Evolutionary conservation across 768 basidiomycete species (phyloP).

Genomic region (Crepidotus variabilis): DNA sequence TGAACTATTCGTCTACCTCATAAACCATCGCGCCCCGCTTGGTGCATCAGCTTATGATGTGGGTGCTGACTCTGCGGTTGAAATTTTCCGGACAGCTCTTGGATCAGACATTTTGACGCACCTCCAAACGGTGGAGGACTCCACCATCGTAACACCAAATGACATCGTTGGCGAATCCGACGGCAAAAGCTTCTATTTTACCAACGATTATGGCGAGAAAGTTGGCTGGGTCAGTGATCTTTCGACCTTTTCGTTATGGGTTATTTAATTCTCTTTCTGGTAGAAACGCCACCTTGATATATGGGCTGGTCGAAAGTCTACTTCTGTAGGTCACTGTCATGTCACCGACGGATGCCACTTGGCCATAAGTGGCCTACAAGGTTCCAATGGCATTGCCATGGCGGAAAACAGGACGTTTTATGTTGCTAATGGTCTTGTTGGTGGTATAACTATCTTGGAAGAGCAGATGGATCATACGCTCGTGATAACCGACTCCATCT

Average conservation of each 20-base stretch:
- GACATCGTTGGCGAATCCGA: slow-evolving; percentile 66
- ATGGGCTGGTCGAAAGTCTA: slow-evolving; percentile 26
- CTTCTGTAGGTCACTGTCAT: slow-evolving; percentile 66
- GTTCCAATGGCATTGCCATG: slow-evolving; percentile 60
- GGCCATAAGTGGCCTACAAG: slow-evolving; percentile 45
- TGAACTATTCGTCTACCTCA: slow-evolving; percentile 59
- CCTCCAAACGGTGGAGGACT: slow-evolving; percentile 54
- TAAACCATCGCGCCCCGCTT: slow-evolving; percentile 64
- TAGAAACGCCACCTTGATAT: not conserved
- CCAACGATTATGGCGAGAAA: slow-evolving; percentile 62
- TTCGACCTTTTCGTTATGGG: not conserved
- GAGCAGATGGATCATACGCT: slow-evolving; percentile 56
- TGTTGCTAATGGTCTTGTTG: slow-evolving; percentile 43
- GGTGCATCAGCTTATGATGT: slow-evolving; percentile 30
- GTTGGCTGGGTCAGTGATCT: slow-evolving; percentile 42
- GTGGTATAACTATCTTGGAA: slow-evolving; percentile 52
- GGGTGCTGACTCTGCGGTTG: slow-evolving; percentile 72
- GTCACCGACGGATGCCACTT: slow-evolving; percentile 56
- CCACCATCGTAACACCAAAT: slow-evolving; percentile 61
- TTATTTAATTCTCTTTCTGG: not conserved
- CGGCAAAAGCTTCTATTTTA: slow-evolving; percentile 63
- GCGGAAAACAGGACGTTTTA: slow-evolving; percentile 63
- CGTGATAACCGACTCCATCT: slow-evolving; percentile 47
- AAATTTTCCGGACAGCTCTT: slow-evolving; percentile 57
- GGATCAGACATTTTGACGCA: slow-evolving; percentile 44